Evolutionary conservation across 805 yeast species (phyloP).

Genomic region (Yarrowia sp.): DNA sequence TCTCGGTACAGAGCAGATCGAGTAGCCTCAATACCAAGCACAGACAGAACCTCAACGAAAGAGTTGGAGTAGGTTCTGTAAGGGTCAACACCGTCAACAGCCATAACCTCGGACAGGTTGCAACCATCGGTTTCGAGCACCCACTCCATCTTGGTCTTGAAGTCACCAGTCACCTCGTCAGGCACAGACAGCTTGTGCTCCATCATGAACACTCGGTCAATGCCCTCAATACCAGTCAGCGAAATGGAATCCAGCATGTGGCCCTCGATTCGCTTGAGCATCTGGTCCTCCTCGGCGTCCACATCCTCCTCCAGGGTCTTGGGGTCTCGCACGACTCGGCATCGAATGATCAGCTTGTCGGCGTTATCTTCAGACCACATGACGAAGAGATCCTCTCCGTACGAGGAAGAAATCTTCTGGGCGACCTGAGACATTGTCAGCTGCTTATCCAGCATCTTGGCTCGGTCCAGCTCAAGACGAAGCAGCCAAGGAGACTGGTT

Average conservation of each 20-base stretch:
- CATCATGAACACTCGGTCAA: conserved; percentile 72
- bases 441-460: conserved; percentile 97
- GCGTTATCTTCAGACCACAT: conserved; percentile 99
- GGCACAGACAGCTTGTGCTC: conserved; percentile 43
- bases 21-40: conserved; percentile 97
- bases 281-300: conserved; percentile 95
- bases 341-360: conserved; percentile 92
- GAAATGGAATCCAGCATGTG: conserved; percentile 95
- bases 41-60: conserved; percentile 91
- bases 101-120: conserved; percentile 89
- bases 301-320: conserved; percentile 89
- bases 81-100: conserved; percentile 92
- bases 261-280: conserved; percentile 89
- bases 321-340: conserved; percentile 97
- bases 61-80: conserved; percentile 91
- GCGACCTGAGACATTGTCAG: conserved; percentile 98
- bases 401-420: conserved; percentile 85
- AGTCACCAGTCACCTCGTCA: conserved; percentile 81
- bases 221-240: conserved; percentile 92
- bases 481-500: conserved; percentile 98
- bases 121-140: conserved; percentile 99
- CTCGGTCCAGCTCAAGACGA: conserved; percentile 96
- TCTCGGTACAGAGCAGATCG: conserved; percentile 91
- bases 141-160: conserved; percentile 89
- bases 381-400: conserved; percentile 92